Conservation (phyloP, 192 early-diverging fungal species). For the Backusella liffmaniae region DNA sequence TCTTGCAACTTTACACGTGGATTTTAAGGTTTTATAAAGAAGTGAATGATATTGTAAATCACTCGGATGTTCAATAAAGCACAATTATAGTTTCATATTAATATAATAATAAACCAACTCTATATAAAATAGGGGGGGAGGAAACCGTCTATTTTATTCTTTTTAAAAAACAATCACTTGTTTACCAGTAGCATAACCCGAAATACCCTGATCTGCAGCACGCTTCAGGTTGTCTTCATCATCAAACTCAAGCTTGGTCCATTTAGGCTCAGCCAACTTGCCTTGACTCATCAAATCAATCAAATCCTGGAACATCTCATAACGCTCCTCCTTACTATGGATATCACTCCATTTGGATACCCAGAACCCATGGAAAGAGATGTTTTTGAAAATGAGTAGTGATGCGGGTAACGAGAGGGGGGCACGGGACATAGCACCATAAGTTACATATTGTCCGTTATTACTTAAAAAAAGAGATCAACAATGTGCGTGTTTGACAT, state of each 20-base stretch:
- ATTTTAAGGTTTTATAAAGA: not conserved
- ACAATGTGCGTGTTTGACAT: not conserved
- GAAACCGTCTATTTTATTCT: not conserved
- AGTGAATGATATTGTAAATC: not conserved
- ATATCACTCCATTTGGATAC: constrained; percentile 82
- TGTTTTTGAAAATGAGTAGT: constrained; percentile 81
- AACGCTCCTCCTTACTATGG: constrained; percentile 37
- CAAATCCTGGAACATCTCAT: constrained; percentile 59
- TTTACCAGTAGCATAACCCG: constrained; percentile 38
- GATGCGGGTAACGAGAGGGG: constrained; percentile 84
- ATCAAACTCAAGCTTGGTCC: constrained; percentile 39
- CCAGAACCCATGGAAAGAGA: constrained; percentile 88
- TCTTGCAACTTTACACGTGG: not conserved
- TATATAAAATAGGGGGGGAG: not conserved
- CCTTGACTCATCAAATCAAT: constrained; percentile 46
- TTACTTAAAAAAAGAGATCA: constrained; percentile 28
- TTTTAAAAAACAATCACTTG: constrained; percentile 44
- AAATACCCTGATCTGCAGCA: constrained; percentile 39
- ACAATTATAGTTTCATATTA: not conserved
- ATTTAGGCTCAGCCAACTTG: constrained; percentile 44
- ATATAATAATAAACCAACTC: not conserved
- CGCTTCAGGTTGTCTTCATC: constrained; percentile 18
- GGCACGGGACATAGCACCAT: constrained; percentile 91
- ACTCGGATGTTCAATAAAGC: not conserved
- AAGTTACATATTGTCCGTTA: constrained; percentile 68